phyloP scores from a whole-genome alignment of 768 basidiomycete genomes.

The Leccinum disarticulatum region DNA sequence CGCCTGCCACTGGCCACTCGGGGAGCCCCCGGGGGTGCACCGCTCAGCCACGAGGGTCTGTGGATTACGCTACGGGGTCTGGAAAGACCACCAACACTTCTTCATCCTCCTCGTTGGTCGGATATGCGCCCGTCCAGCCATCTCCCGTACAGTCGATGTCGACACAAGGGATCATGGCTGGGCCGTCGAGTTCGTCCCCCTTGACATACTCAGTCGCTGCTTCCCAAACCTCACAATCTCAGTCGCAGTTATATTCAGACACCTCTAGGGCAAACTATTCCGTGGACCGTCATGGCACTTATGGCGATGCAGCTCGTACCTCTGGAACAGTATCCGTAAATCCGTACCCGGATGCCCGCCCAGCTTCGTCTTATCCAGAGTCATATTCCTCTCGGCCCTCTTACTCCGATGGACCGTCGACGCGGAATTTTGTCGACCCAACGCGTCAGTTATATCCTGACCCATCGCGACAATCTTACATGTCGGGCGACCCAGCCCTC shows the following conservation, averaged over 20 bases:
- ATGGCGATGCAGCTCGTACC: slow-evolving; percentile 22
- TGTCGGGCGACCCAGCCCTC: slow-evolving; percentile 22
- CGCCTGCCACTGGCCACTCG: slow-evolving; percentile 58
- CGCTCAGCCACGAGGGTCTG: slow-evolving; percentile 26
- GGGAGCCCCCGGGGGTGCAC: slow-evolving; percentile 47
- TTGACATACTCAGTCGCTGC: slow-evolving; percentile 22
- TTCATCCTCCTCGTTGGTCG: slow-evolving; percentile 29
- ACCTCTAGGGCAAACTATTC: slow-evolving; percentile 21
- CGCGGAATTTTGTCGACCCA: slow-evolving; percentile 26
- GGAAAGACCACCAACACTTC: slow-evolving; percentile 18
- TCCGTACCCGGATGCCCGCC: slow-evolving; percentile 30
- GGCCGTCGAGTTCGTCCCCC: slow-evolving; percentile 24
- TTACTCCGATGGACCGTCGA: slow-evolving; percentile 25
- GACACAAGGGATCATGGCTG: slow-evolving; percentile 17
- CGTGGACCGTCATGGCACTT: slow-evolving; percentile 23
- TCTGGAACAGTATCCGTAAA: slow-evolving; percentile 21
- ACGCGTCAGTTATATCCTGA: slow-evolving; percentile 25
- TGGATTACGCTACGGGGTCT: slow-evolving; percentile 24
- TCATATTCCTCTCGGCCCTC: slow-evolving; percentile 25
- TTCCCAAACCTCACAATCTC: slow-evolving; percentile 23
- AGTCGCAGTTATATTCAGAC: slow-evolving; percentile 29
- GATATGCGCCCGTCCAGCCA: slow-evolving; percentile 20
- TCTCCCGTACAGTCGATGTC: slow-evolving; percentile 27
- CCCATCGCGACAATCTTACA: slow-evolving; percentile 29
- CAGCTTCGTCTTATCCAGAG: slow-evolving; percentile 25